Evolutionary conservation across 495 filamentous ascomycete species (phyloP).

Genomic region (Elaphomyces granulatus): DNA sequence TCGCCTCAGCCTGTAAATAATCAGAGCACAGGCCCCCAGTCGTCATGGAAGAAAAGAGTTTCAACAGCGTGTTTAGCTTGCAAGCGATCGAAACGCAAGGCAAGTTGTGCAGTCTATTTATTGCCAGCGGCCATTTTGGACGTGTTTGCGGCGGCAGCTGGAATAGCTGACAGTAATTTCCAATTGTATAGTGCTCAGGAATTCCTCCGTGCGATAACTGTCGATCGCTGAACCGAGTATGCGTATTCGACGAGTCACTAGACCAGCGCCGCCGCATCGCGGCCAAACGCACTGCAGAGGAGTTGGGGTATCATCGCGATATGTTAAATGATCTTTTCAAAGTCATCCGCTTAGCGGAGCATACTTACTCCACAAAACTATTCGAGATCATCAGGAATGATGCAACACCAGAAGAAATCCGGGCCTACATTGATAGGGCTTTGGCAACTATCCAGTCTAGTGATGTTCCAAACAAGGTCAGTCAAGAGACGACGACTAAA

Average conservation of each 20-base stretch:
- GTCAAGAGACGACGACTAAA: slow-evolving; percentile 10
- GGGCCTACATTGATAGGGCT: slow-evolving; percentile 21
- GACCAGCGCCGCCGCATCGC: slow-evolving; percentile 36
- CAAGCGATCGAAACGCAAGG: slow-evolving; percentile 36
- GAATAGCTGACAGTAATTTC: no score
- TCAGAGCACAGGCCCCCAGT: slow-evolving; percentile 9
- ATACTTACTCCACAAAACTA: slow-evolving; percentile 15
- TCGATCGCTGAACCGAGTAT: slow-evolving; percentile 24
- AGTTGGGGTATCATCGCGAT: slow-evolving; percentile 31
- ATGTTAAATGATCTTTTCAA: slow-evolving; percentile 27
- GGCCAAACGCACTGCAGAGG: slow-evolving; percentile 32
- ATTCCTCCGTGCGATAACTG: slow-evolving; percentile 30
- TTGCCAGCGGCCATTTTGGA: background rate
- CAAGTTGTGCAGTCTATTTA: slow-evolving; percentile 5
- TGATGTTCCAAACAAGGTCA: slow-evolving; percentile 5
- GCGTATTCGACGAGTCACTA: slow-evolving; percentile 34
- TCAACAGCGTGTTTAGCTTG: slow-evolving; percentile 34
- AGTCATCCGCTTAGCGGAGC: slow-evolving; percentile 23
- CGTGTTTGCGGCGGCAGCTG: no score
- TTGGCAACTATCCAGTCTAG: slow-evolving; percentile 10
- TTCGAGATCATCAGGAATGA: slow-evolving; percentile 26
- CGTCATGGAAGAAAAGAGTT: slow-evolving; percentile 27
- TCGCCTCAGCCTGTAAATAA: slow-evolving; percentile 4
- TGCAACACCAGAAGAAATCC: slow-evolving; percentile 24
- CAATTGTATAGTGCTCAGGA: slow-evolving; percentile 36